Conservation (phyloP, 2,329 filamentous ascomycete species). For the Talaromyces sp. region DNA sequence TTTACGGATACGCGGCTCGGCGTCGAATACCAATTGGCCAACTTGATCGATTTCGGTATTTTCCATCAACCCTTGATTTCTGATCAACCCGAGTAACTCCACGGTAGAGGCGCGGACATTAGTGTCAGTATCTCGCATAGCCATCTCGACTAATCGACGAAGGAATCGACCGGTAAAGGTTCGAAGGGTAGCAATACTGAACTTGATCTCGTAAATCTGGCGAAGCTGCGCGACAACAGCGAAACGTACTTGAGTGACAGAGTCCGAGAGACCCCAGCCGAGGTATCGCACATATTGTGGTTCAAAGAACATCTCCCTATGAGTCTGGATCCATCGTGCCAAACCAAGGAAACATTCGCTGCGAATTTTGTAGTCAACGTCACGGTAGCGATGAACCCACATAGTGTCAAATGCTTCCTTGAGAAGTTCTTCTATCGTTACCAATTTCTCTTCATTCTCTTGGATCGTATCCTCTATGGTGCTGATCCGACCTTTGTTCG, state of each 20-base stretch:
- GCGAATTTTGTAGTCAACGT: conserved; percentile 85
- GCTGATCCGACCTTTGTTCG: conserved; percentile 75
- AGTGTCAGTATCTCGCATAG: conserved; percentile 77
- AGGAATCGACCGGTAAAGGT: conserved; percentile 94
- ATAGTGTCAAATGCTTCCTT: conserved; percentile 88
- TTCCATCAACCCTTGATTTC: conserved; percentile 81
- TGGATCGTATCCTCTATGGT: conserved; percentile 71
- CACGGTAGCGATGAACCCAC: conserved; percentile 93
- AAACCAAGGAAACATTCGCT: conserved; percentile 84
- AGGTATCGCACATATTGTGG: conserved; percentile 88
- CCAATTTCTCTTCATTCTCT: conserved; percentile 67
- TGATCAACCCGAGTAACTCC: conserved; percentile 75
- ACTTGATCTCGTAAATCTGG: conserved; percentile 74
- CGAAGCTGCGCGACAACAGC: conserved; percentile 83
- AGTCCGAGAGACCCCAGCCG: conserved; percentile 91
- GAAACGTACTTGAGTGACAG: conserved; percentile 68
- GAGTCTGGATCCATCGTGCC: conserved; percentile 80
- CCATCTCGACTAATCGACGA: conserved; percentile 85
- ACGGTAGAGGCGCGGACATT: conserved; percentile 78
- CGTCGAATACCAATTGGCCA: conserved; percentile 84
- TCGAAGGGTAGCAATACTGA: conserved; percentile 72
- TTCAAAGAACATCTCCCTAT: conserved; percentile 87
- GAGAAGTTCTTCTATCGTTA: conserved; percentile 68
- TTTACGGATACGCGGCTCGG: conserved; percentile 79
- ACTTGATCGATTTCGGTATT: conserved; percentile 87